phyloP scores from a whole-genome alignment of 1,139 yeast species.

The Kurtzmaniella quercitrusa region DNA sequence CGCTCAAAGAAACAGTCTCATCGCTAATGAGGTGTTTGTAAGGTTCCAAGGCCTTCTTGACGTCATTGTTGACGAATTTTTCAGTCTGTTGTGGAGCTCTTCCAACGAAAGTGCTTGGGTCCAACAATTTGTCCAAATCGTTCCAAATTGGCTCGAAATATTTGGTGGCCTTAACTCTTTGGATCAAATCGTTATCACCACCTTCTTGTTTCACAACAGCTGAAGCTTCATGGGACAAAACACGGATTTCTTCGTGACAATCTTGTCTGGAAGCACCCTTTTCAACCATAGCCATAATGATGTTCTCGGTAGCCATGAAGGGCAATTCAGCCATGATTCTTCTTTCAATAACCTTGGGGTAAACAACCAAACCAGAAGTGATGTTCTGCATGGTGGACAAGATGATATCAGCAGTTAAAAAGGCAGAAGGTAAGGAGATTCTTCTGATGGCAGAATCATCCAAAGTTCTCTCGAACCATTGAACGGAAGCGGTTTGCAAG shows the following conservation, averaged over 20 bases:
- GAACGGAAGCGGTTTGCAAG: constrained; percentile 94
- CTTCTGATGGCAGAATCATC: constrained; percentile 99
- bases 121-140: constrained; percentile 74
- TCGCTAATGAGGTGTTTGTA: constrained; percentile 55
- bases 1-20: constrained; percentile 55
- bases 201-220: constrained; percentile 98
- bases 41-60: constrained; percentile 75
- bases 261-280: constrained; percentile 98
- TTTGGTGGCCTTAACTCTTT: constrained; percentile 71
- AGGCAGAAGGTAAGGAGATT: constrained; percentile 94
- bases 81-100: constrained; percentile 98
- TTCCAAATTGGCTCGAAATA: constrained; percentile 89
- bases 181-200: constrained; percentile 95
- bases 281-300: constrained; percentile 99
- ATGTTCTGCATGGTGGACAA: constrained; percentile 87
- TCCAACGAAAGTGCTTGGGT: constrained; percentile 94
- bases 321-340: constrained; percentile 94
- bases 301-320: constrained; percentile 99
- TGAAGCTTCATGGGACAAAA: constrained; percentile 94
- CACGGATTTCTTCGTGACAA: constrained; percentile 97
- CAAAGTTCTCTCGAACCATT: constrained; percentile 98
- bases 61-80: constrained; percentile 82
- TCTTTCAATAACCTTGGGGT: constrained; percentile 97
- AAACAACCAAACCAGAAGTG: constrained; percentile 91
- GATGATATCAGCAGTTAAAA: constrained; percentile 91